Evolutionary conservation across 2,329 filamentous ascomycete genomes (phyloP).

Genomic region (Shiraia sp.): DNA sequence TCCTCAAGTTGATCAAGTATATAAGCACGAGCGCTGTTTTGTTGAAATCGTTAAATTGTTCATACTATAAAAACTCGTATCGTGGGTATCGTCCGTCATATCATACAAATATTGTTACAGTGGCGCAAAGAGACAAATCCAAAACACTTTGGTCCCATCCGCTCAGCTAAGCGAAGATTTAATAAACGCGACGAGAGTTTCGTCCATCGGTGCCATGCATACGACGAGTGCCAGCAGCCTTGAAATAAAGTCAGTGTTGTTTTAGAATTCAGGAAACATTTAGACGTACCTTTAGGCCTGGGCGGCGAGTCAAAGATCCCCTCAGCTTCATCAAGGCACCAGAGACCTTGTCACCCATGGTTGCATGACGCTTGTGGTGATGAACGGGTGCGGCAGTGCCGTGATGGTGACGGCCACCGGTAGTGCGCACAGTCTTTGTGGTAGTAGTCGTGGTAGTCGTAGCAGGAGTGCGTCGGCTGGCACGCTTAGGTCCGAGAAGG

Average conservation of each 20-base stretch:
- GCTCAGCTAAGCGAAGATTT: constrained; percentile 1
- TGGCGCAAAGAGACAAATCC: constrained; percentile 3
- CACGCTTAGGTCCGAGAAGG: constrained; percentile 47
- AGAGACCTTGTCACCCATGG: constrained; percentile 75
- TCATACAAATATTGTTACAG: constrained; percentile 11
- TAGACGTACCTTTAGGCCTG: constrained; percentile 67
- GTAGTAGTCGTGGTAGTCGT: constrained; percentile 45
- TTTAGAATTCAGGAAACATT: background rate
- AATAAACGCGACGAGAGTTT: constrained; percentile 46
- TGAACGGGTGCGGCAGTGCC: constrained; percentile 42
- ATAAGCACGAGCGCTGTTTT: too few species aligned
- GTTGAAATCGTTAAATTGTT: too few species aligned
- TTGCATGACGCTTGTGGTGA: constrained; percentile 69
- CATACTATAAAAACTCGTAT: constrained; percentile 13
- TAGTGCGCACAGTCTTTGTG: constrained; percentile 49
- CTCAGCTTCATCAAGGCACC: constrained; percentile 75
- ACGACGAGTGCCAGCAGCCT: constrained; percentile 73
- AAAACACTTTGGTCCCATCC: background rate
- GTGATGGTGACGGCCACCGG: constrained; percentile 42
- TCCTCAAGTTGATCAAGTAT: too few species aligned
- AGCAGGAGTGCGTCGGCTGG: constrained; percentile 33
- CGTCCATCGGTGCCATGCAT: constrained; percentile 77
- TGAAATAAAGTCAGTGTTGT: constrained; percentile 3
- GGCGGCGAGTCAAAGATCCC: constrained; percentile 68
- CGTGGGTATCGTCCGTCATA: constrained; percentile 19